Evolutionary conservation across 768 basidiomycete genomes (phyloP).

Genomic region (Leccinum uliginosum): DNA sequence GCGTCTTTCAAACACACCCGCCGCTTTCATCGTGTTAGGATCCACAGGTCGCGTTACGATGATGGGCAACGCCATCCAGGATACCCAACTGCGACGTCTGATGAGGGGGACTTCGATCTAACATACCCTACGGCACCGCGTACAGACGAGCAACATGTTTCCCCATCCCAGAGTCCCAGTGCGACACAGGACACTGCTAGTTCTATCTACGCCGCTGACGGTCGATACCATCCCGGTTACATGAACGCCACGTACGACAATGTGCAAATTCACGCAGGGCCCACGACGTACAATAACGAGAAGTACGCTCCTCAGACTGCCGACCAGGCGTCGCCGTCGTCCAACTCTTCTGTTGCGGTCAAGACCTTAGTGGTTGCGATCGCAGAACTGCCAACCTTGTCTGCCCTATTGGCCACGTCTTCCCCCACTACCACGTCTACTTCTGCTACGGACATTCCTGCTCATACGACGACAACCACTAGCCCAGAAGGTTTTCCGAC

Average conservation of each 20-base stretch:
- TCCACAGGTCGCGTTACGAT: conserved; percentile 13
- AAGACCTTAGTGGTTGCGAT: background rate
- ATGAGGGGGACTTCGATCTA: background rate
- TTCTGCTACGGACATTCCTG: background rate
- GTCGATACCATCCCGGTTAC: conserved; percentile 8
- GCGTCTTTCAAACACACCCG: conserved; percentile 6
- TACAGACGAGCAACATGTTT: conserved; percentile 1
- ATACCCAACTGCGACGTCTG: conserved; percentile 10
- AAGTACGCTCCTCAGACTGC: conserved; percentile 1
- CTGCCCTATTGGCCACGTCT: background rate
- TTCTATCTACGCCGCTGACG: conserved; percentile 10
- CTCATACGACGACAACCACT: background rate
- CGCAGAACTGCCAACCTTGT: background rate
- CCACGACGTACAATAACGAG: conserved; percentile 20
- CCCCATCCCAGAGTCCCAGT: background rate
- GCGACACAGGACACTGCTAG: background rate
- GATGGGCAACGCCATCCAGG: conserved; percentile 22
- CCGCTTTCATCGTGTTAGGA: conserved; percentile 10
- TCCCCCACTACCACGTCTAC: background rate
- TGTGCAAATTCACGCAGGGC: conserved; percentile 17
- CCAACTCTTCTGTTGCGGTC: background rate
- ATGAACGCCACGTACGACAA: conserved; percentile 3
- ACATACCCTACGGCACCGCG: background rate
- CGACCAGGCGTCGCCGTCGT: background rate
- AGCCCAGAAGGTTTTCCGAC: background rate